Conservation (phyloP, 2,329 filamentous ascomycete species). For the Polytolypa hystricis region DNA sequence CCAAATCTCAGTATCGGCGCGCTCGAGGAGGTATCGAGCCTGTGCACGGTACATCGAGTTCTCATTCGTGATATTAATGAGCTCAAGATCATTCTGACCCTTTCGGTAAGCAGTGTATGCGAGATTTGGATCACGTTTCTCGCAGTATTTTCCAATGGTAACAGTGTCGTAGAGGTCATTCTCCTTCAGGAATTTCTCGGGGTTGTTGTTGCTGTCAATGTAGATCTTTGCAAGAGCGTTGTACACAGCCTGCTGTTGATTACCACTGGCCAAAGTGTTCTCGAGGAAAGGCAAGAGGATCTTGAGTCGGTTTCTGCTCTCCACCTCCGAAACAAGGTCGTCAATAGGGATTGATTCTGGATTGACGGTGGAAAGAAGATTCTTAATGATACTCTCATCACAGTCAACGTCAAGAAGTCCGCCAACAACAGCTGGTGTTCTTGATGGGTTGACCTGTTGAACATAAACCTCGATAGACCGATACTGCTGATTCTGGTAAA, state of each 20-base stretch:
- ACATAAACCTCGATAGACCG: conserved; percentile 98
- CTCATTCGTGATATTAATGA: conserved; percentile 97
- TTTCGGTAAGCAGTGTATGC: conserved; percentile 93
- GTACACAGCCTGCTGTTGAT: conserved; percentile 92
- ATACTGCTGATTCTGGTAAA: conserved; percentile 99
- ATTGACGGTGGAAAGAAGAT: conserved; percentile 73
- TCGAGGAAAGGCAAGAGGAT: conserved; percentile 92
- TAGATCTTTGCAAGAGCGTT: conserved; percentile 99
- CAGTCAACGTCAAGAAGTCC: conserved; percentile 94
- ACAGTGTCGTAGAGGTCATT: conserved; percentile 95
- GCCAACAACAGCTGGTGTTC: conserved; percentile 86
- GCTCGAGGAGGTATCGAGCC: conserved; percentile 84
- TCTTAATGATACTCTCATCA: conserved; percentile 92
- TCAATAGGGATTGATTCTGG: conserved; percentile 82
- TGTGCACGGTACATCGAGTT: conserved; percentile 99
- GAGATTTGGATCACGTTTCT: conserved; percentile 94
- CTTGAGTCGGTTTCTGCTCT: conserved; percentile 90
- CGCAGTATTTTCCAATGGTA: conserved; percentile 91
- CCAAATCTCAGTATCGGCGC: conserved; percentile 86
- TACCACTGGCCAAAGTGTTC: conserved; percentile 74
- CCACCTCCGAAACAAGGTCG: conserved; percentile 87
- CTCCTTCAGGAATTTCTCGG: conserved; percentile 93
- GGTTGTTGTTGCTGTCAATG: conserved; percentile 97
- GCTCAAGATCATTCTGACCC: conserved; percentile 91
- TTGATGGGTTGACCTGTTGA: conserved; percentile 83